Evolutionary conservation across 139 green algal genomes (phyloP), one percentile per base, ranked within the genome.

Genomic region (Micractinium sp.): DNA sequence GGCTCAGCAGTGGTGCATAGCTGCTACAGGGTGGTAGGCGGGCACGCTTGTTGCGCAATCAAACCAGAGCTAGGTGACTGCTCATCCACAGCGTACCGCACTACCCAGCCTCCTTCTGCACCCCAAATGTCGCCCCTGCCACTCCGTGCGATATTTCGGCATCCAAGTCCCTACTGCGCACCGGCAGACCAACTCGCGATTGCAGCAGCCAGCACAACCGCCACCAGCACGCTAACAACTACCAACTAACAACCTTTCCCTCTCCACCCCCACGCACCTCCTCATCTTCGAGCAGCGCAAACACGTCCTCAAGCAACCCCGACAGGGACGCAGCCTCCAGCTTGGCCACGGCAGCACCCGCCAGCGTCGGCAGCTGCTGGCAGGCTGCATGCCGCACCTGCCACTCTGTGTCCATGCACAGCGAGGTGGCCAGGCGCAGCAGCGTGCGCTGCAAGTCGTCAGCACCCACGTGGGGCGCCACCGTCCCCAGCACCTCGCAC

Each of bases 401-500:
- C 85, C 85, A 88, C 41, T 88, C 85, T 18, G 85, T 88, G 71
- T 88, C 85, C 20, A 56, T 39, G 71, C 85, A 88, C 69, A 88
- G 71, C 13, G 31, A 36, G 41, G 47, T n/a, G 12, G 41, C 71
- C n/a, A 82, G 71, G 23, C 85, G 39, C 71, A 88, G 71, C 85
- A 88, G 41, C 39, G 41, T 61, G 71, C 56, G 85, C 85, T 88
- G n/a, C 41, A 88, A n/a, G 41, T 88, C 85, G 0, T 71, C 71
- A 3, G 75, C 41, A 53, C 29, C 69, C 4, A 29, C 41, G n/a
- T 88, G 71, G 7, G 47, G 85, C 41, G 85, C 85, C 31, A 82
- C 61, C 5, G 22, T 47, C 16, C 71, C 85, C 85, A 88, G 69
- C 71, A 88, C 41, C 85, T 88, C 41, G 85, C 85, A 88, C 16